phyloP scores from a whole-genome alignment of 2,329 filamentous ascomycete genomes.

The Didymosphaeria variabile region DNA sequence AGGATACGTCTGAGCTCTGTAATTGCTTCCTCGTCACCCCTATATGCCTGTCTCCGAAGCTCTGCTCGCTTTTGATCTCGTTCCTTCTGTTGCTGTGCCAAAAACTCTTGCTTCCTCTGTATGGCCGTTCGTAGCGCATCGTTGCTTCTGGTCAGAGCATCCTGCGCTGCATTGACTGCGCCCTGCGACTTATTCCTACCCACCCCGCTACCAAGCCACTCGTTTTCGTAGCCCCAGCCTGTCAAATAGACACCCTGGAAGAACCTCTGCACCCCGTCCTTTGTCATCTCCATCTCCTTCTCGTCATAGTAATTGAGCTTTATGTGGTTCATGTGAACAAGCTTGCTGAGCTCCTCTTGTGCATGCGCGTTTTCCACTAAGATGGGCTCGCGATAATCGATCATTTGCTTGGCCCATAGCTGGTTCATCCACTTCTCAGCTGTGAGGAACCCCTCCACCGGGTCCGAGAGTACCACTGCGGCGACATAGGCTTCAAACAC shows the following conservation, averaged over 20 bases:
- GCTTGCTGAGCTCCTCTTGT: conserved; percentile 50
- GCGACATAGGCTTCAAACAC: conserved; percentile 92
- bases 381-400: conserved; percentile 38
- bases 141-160: conserved; percentile 63
- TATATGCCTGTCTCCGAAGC: conserved; percentile 13
- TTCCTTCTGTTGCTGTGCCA: conserved; percentile 25
- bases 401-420: conserved; percentile 68
- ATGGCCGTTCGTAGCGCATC: conserved; percentile 25
- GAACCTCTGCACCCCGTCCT: conserved; percentile 65
- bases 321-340: conserved; percentile 43
- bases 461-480: conserved; percentile 75
- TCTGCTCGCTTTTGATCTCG: conserved; percentile 23
- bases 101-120: conserved; percentile 34
- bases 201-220: conserved; percentile 69
- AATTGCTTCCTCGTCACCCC: conserved; percentile 28
- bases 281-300: conserved; percentile 57
- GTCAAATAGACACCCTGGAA: conserved; percentile 71
- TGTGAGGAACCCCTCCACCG: conserved; percentile 66
- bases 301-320: conserved; percentile 60
- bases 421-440: conserved; percentile 76
- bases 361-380: conserved; percentile 49
- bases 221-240: conserved; percentile 72
- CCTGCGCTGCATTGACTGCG: conserved; percentile 70
- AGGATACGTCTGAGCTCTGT: not conserved
- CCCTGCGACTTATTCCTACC: conserved; percentile 75